Percentiles rank a stretch among this genome's conserved stretches.
Conservation (phyloP, 2,329 filamentous ascomycete genomes). For the Botrytis sinoallii region DNA sequence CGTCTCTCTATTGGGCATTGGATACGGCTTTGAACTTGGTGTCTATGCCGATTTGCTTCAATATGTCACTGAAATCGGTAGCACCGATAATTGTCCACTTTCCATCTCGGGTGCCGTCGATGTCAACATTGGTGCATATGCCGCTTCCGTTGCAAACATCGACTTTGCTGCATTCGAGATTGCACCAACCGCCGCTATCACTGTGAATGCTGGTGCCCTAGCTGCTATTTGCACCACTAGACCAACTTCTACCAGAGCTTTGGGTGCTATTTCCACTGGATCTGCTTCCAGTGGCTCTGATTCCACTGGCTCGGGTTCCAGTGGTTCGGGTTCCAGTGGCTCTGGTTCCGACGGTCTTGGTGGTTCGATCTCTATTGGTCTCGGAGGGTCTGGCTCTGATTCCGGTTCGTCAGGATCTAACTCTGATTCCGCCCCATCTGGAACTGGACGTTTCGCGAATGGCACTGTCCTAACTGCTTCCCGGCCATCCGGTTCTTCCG, state of each 20-base stretch:
- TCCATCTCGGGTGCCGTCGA: slow-evolving; percentile 24
- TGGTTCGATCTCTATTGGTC: background rate
- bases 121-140: slow-evolving; percentile 29
- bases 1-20: slow-evolving; percentile 25
- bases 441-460: background rate
- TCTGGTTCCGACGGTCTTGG: background rate
- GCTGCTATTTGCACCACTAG: background rate
- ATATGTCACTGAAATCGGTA: slow-evolving; percentile 24
- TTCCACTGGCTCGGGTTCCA: background rate
- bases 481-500: background rate
- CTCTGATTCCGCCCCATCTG: background rate
- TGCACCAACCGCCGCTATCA: slow-evolving; percentile 22
- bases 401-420: background rate
- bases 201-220: slow-evolving; percentile 20
- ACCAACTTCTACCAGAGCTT: background rate
- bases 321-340: background rate
- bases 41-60: slow-evolving; percentile 29
- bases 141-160: slow-evolving; percentile 25
- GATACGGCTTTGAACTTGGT: slow-evolving; percentile 28
- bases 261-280: background rate
- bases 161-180: slow-evolving; percentile 26
- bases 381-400: background rate
- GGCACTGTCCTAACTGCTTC: background rate
- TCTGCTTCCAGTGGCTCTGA: background rate
- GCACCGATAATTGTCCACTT: slow-evolving; percentile 22